These are phyloP conservation scores for Zymoseptoria brevis DNA, from an alignment of 2,329 filamentous ascomycete genomes.

Conservation along the genomic window DNA sequence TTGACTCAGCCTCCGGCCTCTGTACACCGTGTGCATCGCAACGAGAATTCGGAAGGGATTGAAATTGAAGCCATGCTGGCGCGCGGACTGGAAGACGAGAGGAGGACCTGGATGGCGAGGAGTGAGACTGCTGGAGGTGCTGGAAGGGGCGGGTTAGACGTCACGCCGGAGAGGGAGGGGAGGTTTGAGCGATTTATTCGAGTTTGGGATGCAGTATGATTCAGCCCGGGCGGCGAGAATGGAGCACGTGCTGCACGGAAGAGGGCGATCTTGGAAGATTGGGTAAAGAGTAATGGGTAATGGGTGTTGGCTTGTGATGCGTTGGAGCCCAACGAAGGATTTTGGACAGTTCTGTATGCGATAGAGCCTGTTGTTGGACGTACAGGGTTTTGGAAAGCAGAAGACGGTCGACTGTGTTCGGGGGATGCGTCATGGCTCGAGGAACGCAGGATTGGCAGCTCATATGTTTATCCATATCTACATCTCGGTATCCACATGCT, in stretches of 20 bases:
- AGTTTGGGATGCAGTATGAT: conserved; percentile 1
- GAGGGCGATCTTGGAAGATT: neutral
- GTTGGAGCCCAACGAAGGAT: neutral
- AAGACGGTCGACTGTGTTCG: neutral
- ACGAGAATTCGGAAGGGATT: conserved; percentile 18
- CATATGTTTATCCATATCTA: neutral
- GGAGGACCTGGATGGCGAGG: conserved; percentile 16
- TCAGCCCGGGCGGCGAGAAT: neutral
- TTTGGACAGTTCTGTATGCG: neutral
- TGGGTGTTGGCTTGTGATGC: too few species aligned
- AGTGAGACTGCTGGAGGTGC: conserved; percentile 4
- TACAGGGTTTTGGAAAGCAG: neutral
- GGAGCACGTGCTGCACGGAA: neutral
- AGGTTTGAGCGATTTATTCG: conserved; percentile 25
- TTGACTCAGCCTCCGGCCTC: neutral
- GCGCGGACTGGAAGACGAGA: conserved; percentile 18
- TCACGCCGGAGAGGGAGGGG: conserved; percentile 26
- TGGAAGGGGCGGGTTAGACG: conserved; percentile 17
- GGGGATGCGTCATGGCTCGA: neutral
- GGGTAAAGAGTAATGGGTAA: neutral
- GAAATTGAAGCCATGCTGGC: conserved; percentile 17
- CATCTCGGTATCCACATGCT: neutral
- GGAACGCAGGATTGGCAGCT: neutral
- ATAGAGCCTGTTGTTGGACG: neutral
- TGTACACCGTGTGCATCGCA: neutral